Evolutionary conservation across 2,329 filamentous ascomycete genomes (phyloP).

Genomic region (Fusarium sp.): DNA sequence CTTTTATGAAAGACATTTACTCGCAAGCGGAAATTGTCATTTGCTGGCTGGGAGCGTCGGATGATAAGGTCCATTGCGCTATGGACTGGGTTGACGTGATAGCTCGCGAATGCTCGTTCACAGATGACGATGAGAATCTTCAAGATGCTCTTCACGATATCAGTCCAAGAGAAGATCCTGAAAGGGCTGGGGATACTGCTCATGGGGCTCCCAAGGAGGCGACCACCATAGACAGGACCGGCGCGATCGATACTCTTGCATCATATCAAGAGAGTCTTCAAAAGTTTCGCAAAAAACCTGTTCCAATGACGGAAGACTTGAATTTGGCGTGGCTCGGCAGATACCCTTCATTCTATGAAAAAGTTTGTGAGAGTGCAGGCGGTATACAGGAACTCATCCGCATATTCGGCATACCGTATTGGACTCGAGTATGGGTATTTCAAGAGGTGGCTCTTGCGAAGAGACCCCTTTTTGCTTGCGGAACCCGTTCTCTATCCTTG

Average conservation of each 20-base stretch:
- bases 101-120: background rate
- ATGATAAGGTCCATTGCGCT: background rate
- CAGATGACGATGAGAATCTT: background rate
- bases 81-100: background rate
- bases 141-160: background rate
- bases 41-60: constrained; percentile 3
- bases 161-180: background rate
- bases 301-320: background rate
- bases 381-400: background rate
- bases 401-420: background rate
- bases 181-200: too few species aligned
- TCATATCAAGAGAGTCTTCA: background rate
- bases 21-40: constrained; percentile 2
- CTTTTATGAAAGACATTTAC: constrained; percentile 7
- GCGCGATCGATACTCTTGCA: background rate
- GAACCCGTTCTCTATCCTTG: background rate
- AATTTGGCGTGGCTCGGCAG: background rate
- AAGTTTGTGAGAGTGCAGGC: background rate
- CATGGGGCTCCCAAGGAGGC: background rate
- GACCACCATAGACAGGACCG: background rate
- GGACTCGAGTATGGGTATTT: constrained; percentile 15
- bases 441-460: constrained; percentile 15
- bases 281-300: background rate
- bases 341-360: background rate
- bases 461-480: constrained; percentile 8